These are phyloP conservation scores for Colletotrichum zoysiae DNA, from an alignment of 2,329 filamentous ascomycete genomes.

Conservation along the genomic window DNA sequence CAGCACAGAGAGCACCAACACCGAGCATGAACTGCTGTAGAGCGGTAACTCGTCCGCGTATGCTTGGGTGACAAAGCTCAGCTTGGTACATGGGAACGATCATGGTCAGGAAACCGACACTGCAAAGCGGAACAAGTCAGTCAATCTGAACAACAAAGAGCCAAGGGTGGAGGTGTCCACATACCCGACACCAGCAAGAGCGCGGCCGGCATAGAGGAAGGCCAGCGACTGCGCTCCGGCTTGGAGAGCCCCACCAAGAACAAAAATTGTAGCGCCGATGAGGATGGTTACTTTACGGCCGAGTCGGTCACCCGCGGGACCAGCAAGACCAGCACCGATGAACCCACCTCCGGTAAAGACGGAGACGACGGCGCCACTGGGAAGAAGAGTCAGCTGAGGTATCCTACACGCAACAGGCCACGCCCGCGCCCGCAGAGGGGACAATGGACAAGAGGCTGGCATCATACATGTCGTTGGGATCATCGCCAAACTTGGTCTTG, in stretches of 20 bases:
- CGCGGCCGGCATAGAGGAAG: conserved; percentile 78
- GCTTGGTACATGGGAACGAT: conserved; percentile 77
- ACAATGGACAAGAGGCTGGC: too few species aligned
- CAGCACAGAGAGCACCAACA: conserved; percentile 77
- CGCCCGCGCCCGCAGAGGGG: neutral
- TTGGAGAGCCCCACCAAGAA: conserved; percentile 79
- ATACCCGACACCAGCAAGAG: conserved; percentile 73
- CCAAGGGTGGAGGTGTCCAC: neutral
- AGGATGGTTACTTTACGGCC: conserved; percentile 80
- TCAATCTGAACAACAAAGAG: neutral
- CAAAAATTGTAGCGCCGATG: conserved; percentile 77
- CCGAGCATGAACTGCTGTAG: conserved; percentile 88
- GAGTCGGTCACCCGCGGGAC: conserved; percentile 71
- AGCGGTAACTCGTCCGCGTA: conserved; percentile 80
- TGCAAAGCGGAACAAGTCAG: conserved; percentile 45
- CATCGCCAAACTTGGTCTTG: conserved; percentile 52
- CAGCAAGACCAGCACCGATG: conserved; percentile 75
- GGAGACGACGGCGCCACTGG: conserved; percentile 77
- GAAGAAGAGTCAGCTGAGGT: neutral
- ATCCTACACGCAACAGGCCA: neutral
- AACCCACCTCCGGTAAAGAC: conserved; percentile 85
- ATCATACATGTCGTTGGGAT: conserved; percentile 54
- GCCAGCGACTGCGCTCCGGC: conserved; percentile 70
- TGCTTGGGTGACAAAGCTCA: conserved; percentile 82
- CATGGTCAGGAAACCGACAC: conserved; percentile 59